These are phyloP conservation scores for Globisporangium sylvaticum DNA, from an alignment of 352 stramenopile species.

Conservation along the genomic window DNA sequence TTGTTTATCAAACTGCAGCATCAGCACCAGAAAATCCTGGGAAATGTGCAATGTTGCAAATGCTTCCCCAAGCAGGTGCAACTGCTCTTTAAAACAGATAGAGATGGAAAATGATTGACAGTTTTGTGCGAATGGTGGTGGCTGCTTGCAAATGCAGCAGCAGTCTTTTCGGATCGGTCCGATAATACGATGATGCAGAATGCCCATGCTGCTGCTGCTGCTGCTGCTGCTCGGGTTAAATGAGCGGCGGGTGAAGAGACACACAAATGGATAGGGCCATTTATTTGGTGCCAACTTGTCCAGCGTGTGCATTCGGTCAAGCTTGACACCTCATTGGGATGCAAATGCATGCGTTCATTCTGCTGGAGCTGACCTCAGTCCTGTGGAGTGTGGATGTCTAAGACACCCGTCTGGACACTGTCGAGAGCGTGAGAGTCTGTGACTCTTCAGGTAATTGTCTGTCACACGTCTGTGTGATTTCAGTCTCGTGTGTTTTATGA, in stretches of 20 bases:
- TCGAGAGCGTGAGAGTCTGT: no score
- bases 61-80: not conserved
- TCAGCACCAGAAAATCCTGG: not conserved
- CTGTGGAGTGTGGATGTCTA: no score
- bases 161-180: not conserved
- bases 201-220: no score
- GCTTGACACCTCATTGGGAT: not conserved
- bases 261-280: not conserved
- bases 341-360: not conserved
- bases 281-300: not conserved
- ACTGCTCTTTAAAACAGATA: not conserved
- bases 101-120: not conserved
- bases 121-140: not conserved
- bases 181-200: not conserved
- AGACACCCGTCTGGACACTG: no score
- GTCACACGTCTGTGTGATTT: no score
- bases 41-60: not conserved
- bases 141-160: not conserved
- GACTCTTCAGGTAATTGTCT: no score
- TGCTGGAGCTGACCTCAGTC: not conserved
- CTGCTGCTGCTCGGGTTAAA: not conserved
- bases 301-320: not conserved
- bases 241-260: not conserved
- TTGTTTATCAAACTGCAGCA: not conserved
- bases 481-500: not conserved